phyloP scores from a whole-genome alignment of 192 early-diverging fungal species.

The Coemansia guatemalensis region DNA sequence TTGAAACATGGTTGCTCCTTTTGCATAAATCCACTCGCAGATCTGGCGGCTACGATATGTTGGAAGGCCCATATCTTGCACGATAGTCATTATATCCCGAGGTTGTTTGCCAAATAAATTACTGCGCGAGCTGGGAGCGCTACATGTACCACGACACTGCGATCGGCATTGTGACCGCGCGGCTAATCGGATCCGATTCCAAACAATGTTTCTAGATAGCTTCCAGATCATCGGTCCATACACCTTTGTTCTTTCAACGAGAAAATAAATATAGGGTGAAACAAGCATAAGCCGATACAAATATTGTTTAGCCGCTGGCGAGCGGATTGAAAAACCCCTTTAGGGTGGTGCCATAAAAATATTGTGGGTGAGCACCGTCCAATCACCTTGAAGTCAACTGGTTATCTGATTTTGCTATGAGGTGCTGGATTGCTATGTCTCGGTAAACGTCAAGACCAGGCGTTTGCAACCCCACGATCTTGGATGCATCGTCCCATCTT shows the following conservation, averaged over 20 bases:
- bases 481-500: constrained; percentile 58
- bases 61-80: constrained; percentile 6
- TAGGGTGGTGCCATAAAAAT: no score
- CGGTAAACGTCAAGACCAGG: constrained; percentile 53
- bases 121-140: background rate
- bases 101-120: constrained; percentile 44
- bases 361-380: background rate
- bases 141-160: background rate
- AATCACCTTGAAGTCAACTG: no score
- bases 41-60: constrained; percentile 40
- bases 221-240: no score
- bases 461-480: constrained; percentile 43
- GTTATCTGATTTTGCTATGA: constrained; percentile 6
- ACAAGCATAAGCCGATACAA: no score
- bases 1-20: constrained; percentile 62
- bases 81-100: constrained; percentile 13
- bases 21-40: constrained; percentile 43
- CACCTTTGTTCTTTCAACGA: no score
- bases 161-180: background rate
- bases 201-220: no score
- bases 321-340: no score
- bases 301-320: no score
- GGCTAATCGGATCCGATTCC: no score
- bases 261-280: no score
- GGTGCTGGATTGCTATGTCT: constrained; percentile 40